A percentile compares a stretch with the other conserved stretches of the same genome.
phyloP scores from a whole-genome alignment of 768 basidiomycete genomes.

The Amyloporia xantha region DNA sequence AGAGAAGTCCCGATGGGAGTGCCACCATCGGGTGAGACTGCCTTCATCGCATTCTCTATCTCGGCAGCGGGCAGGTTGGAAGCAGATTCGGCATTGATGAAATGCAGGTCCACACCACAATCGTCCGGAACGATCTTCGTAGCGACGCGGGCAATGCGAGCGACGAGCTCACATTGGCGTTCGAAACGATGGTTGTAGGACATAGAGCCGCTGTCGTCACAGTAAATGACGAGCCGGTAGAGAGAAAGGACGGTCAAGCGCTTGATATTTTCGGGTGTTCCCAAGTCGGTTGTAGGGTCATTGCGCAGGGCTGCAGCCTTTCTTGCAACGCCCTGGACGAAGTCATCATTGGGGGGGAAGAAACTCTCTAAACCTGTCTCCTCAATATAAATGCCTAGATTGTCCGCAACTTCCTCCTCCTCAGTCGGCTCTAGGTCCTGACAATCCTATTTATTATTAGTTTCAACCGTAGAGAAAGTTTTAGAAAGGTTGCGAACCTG shows the following conservation, averaged over 20 bases:
- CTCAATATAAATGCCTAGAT: constrained; percentile 5
- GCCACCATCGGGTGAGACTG: constrained; percentile 1
- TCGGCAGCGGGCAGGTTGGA: neutral
- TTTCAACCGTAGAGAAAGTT: neutral
- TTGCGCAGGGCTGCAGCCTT: constrained; percentile 5
- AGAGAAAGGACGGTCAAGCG: constrained; percentile 19
- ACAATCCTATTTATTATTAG: neutral
- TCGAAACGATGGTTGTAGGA: constrained; percentile 6
- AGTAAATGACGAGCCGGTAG: constrained; percentile 14
- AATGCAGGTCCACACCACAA: constrained; percentile 17
- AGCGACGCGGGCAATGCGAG: constrained; percentile 14
- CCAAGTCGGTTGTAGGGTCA: constrained; percentile 7
- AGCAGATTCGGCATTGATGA: constrained; percentile 18
- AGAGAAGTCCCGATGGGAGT: constrained; percentile 6
- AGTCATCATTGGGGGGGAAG: constrained; percentile 4
- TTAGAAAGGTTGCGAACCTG: neutral
- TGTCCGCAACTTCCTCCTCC: neutral
- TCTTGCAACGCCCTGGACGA: constrained; percentile 3
- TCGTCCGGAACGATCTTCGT: constrained; percentile 23
- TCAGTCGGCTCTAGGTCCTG: neutral
- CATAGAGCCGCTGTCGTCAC: constrained; percentile 21
- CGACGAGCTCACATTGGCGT: constrained; percentile 11
- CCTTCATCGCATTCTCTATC: neutral
- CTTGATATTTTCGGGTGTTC: constrained; percentile 17
- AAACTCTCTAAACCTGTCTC: constrained; percentile 15